Base-by-base conservation (phyloP, 306 rosid species). In the Rosa multiflora region DNA sequence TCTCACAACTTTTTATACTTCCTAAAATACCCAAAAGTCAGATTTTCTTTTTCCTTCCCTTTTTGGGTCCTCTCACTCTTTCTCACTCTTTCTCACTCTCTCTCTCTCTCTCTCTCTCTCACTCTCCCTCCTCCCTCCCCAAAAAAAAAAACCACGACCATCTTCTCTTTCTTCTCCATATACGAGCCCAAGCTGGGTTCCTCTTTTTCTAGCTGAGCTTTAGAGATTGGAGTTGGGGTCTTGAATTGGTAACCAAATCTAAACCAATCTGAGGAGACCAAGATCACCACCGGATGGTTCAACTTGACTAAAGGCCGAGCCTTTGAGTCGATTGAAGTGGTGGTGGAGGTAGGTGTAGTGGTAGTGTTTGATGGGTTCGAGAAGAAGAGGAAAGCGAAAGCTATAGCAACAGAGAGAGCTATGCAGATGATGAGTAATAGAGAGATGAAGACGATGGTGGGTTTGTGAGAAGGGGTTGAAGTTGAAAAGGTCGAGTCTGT, bases 191-290 rank as follows among this genome's bases (percentile, higher is more conserved):
- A 26, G 29, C 29, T 26, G 29, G 29, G 29, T 26, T 26, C 29
- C 29, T 26, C 29, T 0, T 26, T 26, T 26, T 26, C 29, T 26
- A 26, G 29, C 29, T 26, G 1, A 26, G 29, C 29, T 26, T 26
- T 26, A 26, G 29, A 26, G 29, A 26, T 86, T 4, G 99, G 99
- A 0, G 97, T 87, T 1, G 79, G 5, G 13, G 96, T 79, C 72
- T 96, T 96, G 99, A 87, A 93, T 76, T 96, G 99, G 86, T 96
- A 96, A 10, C 99, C 99, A 70, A 96, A 96, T 70, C 99, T 91
- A 39, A 96, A 96, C 44, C 99, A 98, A 18, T 96, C 99, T 0
- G 97, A 96, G 77, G 99, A 96, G 77, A 96, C 82, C 66, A 96
- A 40, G 8, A 96, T 70, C 0, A 96, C 97, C 0, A 88, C 92